Conservation (phyloP, 352 stramenopile genomes). For the Globisporangium nagaii region DNA sequence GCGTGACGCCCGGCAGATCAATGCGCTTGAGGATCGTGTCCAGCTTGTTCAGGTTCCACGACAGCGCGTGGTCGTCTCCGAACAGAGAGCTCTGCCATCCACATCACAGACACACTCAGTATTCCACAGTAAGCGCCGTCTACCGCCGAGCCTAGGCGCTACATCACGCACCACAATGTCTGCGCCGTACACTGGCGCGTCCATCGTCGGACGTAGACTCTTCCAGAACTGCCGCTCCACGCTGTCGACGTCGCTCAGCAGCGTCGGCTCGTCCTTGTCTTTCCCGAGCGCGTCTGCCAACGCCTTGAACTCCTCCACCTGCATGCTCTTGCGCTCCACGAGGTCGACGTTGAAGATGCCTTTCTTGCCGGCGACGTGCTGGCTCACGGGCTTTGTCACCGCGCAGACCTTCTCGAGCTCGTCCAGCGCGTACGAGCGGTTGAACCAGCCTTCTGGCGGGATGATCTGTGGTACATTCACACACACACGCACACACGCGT, state of each 20-base stretch:
- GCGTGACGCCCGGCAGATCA: slow-evolving; percentile 82
- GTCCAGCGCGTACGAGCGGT: slow-evolving; percentile 52
- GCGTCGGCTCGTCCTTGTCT: slow-evolving; percentile 18
- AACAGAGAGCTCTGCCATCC: slow-evolving; percentile 72
- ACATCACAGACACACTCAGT: background rate
- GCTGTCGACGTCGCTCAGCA: slow-evolving; percentile 26
- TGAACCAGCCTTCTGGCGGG: slow-evolving; percentile 72
- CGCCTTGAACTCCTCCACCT: slow-evolving; percentile 48
- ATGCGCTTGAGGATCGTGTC: slow-evolving; percentile 84
- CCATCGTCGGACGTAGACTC: slow-evolving; percentile 75
- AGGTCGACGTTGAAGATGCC: slow-evolving; percentile 89
- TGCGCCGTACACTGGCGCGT: slow-evolving; percentile 86
- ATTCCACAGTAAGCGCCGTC: too few relatives aligned
- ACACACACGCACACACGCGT: background rate
- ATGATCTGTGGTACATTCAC: slow-evolving; percentile 40
- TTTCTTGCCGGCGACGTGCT: slow-evolving; percentile 88
- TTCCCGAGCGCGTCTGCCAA: slow-evolving; percentile 31
- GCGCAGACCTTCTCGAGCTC: slow-evolving; percentile 27
- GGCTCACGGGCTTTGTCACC: slow-evolving; percentile 64
- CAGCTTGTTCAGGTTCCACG: slow-evolving; percentile 87
- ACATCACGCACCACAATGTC: slow-evolving; percentile 85
- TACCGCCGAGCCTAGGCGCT: too few relatives aligned
- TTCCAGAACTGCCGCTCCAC: slow-evolving; percentile 89
- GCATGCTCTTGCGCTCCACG: slow-evolving; percentile 78
- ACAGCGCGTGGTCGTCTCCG: slow-evolving; percentile 45